phyloP scores from a whole-genome alignment of 2,329 filamentous ascomycete genomes.

The Endoconidiophora polonica region DNA sequence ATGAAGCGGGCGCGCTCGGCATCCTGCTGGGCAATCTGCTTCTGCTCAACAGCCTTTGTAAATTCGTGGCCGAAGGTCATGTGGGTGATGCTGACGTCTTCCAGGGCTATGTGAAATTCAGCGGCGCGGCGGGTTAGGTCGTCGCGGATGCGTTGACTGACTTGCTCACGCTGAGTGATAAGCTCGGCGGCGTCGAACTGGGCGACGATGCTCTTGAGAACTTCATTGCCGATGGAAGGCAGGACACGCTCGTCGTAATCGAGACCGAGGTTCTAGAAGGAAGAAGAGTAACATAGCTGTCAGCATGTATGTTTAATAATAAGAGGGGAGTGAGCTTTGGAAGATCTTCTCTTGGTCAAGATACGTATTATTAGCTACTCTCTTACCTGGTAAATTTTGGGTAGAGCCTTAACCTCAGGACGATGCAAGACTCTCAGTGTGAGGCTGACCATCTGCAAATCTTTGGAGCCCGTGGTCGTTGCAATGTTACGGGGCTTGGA shows the following conservation, averaged over 20 bases:
- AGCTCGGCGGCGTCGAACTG: conserved; percentile 98
- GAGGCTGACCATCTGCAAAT: conserved; percentile 98
- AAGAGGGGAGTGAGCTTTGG: neutral
- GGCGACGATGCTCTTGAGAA: conserved; percentile 94
- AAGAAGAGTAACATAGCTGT: neutral
- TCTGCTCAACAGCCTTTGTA: conserved; percentile 97
- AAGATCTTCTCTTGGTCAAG: too few species aligned
- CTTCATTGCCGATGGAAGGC: conserved; percentile 97
- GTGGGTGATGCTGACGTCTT: conserved; percentile 98
- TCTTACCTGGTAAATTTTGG: conserved; percentile 91
- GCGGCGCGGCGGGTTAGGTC: conserved; percentile 83
- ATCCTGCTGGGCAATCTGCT: conserved; percentile 99
- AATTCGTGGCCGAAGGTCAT: conserved; percentile 99
- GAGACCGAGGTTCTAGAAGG: conserved; percentile 68
- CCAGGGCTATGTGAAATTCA: conserved; percentile 98
- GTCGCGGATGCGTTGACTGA: conserved; percentile 81
- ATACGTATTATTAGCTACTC: neutral
- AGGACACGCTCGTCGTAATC: conserved; percentile 98
- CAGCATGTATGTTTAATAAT: conserved; percentile 6
- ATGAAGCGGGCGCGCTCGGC: conserved; percentile 95
- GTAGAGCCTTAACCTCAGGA: conserved; percentile 79
- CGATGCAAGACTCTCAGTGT: conserved; percentile 89
- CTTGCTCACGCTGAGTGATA: conserved; percentile 96
- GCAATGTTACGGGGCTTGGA: conserved; percentile 96
- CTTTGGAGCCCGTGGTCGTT: conserved; percentile 95